Evolutionary conservation across 2,329 filamentous ascomycete genomes (phyloP), one percentile per base, ranked within the genome.

Genomic region (Botrytis sinoallii): DNA sequence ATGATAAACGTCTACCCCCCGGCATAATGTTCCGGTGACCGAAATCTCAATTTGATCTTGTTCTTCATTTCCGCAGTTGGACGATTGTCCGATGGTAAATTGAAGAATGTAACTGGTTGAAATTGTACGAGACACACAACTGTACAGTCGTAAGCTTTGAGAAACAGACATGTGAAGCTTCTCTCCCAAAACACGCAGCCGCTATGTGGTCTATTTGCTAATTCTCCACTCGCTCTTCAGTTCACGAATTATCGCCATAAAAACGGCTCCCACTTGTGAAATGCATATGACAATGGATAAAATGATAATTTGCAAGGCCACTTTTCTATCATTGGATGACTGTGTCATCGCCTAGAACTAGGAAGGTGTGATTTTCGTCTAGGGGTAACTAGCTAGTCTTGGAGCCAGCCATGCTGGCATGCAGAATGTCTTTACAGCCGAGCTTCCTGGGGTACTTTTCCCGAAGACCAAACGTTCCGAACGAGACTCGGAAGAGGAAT

Each of bases 11-110:
- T 68, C 48, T 57, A 42, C 35, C 35, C 46, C 63, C 66, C 66
- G 38, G 66, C 48, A 57, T 6, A 57, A 68, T 68, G 66, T 68
- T 68, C 66, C 66, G 66, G 66, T 68, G 66, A 68, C 66, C 48
- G 66, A 68, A 68, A 57, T 68, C 48, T 57, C 48, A 68, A 22
- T 68, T 68, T 25, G 48, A 57, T 68, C 48, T 68, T 68, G 55
- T 57, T 32, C 35, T 68, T 57, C 66, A 57, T 32, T 57, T 57
- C 66, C 66, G n/a, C 66, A 68, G 32, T 68, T 42, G 48, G 18
- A 57, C 35, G 42, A 32, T 57, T 25, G 18, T 16, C 66, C 66
- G 66, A 57, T 42, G 66, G 38, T 29, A 42, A 9, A 38, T n/a
- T 40, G 9, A 52, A n/a, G 38, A 68, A 32, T 25, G 14, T 32